Evolutionary conservation across 2,329 filamentous ascomycete species (phyloP).

Genomic region (Dothideomycetidae sp.): DNA sequence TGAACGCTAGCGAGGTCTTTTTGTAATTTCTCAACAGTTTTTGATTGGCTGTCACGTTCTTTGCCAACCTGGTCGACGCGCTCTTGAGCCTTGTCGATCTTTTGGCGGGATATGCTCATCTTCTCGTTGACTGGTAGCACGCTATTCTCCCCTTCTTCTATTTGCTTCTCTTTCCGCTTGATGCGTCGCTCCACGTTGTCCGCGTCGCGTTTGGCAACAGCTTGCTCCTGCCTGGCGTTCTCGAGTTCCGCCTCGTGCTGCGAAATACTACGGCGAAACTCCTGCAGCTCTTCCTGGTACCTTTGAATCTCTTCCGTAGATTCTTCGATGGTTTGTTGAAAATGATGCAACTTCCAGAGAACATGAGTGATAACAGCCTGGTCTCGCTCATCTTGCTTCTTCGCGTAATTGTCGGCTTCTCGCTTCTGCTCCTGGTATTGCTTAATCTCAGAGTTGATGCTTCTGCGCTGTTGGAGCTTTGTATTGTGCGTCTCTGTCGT

Average conservation of each 20-base stretch:
- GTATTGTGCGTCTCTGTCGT: constrained; percentile 79
- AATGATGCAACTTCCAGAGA: constrained; percentile 92
- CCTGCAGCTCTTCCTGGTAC: constrained; percentile 88
- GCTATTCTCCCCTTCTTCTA: constrained; percentile 73
- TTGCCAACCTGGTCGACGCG: constrained; percentile 58
- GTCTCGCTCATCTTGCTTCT: constrained; percentile 80
- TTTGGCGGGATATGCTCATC: constrained; percentile 60
- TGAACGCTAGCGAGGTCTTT: constrained; percentile 74
- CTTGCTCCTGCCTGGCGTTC: constrained; percentile 69
- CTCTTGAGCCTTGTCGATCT: constrained; percentile 52
- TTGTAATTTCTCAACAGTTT: constrained; percentile 56
- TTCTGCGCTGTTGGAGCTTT: constrained; percentile 75
- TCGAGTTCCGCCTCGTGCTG: constrained; percentile 70
- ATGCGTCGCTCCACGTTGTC: constrained; percentile 73
- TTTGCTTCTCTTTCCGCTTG: constrained; percentile 68
- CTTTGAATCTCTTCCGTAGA: constrained; percentile 82
- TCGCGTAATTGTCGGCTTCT: constrained; percentile 85
- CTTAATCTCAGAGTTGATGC: constrained; percentile 95
- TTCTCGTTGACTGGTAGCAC: constrained; percentile 88
- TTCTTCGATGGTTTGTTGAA: constrained; percentile 83
- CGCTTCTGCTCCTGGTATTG: constrained; percentile 95
- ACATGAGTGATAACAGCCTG: constrained; percentile 85
- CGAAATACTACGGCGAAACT: constrained; percentile 76
- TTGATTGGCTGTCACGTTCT: constrained; percentile 59
- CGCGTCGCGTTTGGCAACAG: constrained; percentile 60